A percentile compares a stretch with the other conserved stretches of the same genome.
phyloP scores from a whole-genome alignment of 345 rosid genomes.

The Citrus sp. region DNA sequence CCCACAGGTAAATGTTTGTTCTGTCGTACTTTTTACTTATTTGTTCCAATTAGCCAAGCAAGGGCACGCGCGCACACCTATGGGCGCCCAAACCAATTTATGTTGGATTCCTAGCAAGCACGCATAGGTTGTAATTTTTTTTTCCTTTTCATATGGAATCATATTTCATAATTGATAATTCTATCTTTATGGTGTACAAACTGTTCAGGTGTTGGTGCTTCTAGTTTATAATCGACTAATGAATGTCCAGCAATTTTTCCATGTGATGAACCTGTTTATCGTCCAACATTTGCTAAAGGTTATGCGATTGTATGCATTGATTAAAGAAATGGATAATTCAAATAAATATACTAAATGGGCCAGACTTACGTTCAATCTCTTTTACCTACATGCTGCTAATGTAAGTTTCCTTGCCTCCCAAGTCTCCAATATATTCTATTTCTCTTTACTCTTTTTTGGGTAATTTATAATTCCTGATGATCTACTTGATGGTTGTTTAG shows the following conservation, averaged over 20 bases:
- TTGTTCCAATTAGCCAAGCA: too few relatives aligned
- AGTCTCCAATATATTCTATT: too few relatives aligned
- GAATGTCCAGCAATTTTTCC: conserved; percentile 18
- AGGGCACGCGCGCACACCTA: too few relatives aligned
- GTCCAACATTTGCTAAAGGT: conserved; percentile 34
- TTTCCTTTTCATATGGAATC: too few relatives aligned
- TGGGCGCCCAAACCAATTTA: too few relatives aligned
- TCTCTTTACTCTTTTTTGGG: neutral
- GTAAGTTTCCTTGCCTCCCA: conserved; percentile 14
- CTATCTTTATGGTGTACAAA: neutral
- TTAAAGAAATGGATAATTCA: conserved; percentile 24
- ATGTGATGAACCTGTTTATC: conserved; percentile 27
- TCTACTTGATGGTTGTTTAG: neutral
- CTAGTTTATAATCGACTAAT: conserved; percentile 16
- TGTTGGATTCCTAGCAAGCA: too few relatives aligned
- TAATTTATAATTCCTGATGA: too few relatives aligned
- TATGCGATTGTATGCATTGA: conserved; percentile 24
- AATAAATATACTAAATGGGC: conserved; percentile 36
- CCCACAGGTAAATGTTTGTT: too few relatives aligned
- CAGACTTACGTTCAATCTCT: conserved; percentile 27
- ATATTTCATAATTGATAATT: too few relatives aligned
- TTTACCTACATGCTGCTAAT: conserved; percentile 34
- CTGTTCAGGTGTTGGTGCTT: conserved; percentile 22
- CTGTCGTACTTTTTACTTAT: too few relatives aligned
- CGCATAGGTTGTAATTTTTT: too few relatives aligned